Base-by-base conservation (phyloP, 192 early-diverging fungal genomes). In the Oehlia diaphana region DNA sequence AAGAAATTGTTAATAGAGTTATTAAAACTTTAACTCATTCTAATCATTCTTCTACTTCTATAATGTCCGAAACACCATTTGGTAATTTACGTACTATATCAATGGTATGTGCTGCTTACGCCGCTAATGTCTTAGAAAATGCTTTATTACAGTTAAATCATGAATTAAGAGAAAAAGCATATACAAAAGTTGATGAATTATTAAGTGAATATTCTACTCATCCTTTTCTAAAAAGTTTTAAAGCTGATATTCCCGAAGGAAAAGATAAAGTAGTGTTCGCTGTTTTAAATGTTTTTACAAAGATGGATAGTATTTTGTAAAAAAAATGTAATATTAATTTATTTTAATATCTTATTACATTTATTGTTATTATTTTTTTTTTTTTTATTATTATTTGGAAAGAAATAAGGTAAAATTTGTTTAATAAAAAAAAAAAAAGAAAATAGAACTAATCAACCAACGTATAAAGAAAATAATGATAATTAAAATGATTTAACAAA, bases 121-220 rank as follows among this genome's bases (percentile, higher is more conserved):
- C 97, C 3, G 97, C 94, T 16, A 98, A 97, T 78, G 97, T 99
- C n/a, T 82, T 98, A 53, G 97, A 99, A 84, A 98, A 99, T 83
- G 95, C 96, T 12, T 26, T 99, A 70, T 84, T 92, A 28, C 91
- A 92, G 63, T 83, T 99, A 79, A 91, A 91, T 74, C 94, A 94
- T 82, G 91, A 93, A 83, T 90, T 94, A 80, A 86, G 96, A 44
- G 97, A 99, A 81, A 88, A 91, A 64, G 96, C 95, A 10, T 98
- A 96, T 77, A 84, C 89, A 63, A 89, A 94, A 42, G 97, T 96
- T 10, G 97, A 99, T 83, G 94, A 95, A 69, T 84, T 97, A 65
- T 87, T 99, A 87, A 93, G 93, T 72, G 94, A 94, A 50, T 96
- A 95, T 81, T 93, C 95, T 9, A 80, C 83, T 39, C 94, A 89